Percentiles rank a stretch among this genome's conserved stretches.
Evolutionary conservation across 2,329 filamentous ascomycete species (phyloP).

Genomic region (Sporothrix dimorphospora): DNA sequence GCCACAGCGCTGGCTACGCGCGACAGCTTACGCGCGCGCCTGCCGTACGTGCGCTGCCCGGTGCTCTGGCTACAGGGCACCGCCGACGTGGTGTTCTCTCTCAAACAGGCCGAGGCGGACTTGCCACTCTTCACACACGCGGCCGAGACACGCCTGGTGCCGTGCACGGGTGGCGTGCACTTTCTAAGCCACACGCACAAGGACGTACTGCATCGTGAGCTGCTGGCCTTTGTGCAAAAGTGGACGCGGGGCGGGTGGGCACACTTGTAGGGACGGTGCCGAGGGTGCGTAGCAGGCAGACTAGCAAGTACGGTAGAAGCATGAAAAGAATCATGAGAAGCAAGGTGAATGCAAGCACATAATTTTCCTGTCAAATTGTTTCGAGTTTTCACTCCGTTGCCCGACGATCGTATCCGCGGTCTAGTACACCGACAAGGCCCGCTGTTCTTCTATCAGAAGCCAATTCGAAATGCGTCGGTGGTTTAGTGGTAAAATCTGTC

Average conservation of each 20-base stretch:
- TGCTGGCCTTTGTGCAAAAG: constrained; percentile 40
- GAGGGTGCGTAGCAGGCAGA: neutral
- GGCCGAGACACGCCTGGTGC: constrained; percentile 45
- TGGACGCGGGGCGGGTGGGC: constrained; percentile 16
- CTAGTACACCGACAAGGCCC: no score
- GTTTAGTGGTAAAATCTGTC: no score
- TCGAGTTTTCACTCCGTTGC: no score
- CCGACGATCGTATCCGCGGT: no score
- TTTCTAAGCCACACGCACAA: constrained; percentile 51
- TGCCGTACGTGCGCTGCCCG: constrained; percentile 51
- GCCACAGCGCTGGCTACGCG: constrained; percentile 47
- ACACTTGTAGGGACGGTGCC: neutral
- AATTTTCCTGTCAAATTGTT: no score
- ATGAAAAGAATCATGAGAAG: no score
- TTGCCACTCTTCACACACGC: constrained; percentile 52
- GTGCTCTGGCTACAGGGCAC: constrained; percentile 57
- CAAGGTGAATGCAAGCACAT: no score
- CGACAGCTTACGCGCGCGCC: constrained; percentile 48
- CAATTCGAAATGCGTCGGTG: no score
- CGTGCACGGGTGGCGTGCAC: constrained; percentile 49
- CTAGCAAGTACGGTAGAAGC: no score
- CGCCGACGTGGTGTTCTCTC: constrained; percentile 47
- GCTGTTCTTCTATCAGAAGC: no score
- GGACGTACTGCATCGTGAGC: constrained; percentile 47
- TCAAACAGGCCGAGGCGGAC: constrained; percentile 46